Base-by-base conservation (phyloP, 805 yeast genomes). In the Metschnikowia hibisci region DNA sequence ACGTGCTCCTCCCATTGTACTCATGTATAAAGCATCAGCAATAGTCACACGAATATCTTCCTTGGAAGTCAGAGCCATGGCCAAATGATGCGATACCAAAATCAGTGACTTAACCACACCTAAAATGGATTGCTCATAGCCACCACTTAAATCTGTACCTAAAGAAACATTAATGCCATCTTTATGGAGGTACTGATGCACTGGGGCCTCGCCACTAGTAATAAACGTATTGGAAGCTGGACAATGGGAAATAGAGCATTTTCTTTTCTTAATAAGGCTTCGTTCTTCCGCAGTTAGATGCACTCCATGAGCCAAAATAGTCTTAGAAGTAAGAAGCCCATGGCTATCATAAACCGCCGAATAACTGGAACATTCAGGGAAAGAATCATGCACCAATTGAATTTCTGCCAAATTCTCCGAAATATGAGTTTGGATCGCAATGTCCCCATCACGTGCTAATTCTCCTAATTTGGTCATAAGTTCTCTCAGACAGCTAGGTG, bases 391-490 rank as follows among this genome's bases (percentile, higher is more conserved):
- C 14, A 90, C 96, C 78, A 90, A 78, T 44, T 76, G 74, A 38
- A 91, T 78, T 64, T 91, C 99, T 27, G 66, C 67, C 38, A 67
- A 61, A 56, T 87, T 91, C 62, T 91, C 99, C 43, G 87, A 77
- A n/a, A 91, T 71, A 63, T 91, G 99, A 0, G 97, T 88, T 65
- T 91, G 99, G 31, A 87, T 77, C 18, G 87, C 91, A 28, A 85
- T 66, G 28, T 76, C 58, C 26, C 71, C 56, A 6, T 68, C 53
- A n/a, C 81, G 71, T 12, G 56, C 46, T 34, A 84, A 58, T 5
- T 73, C 62, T 3, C 95, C 95, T 42, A 90, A 69, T 71, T 78
- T 73, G 6, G 57, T 56, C 67, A 91, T 65, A 30, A 87, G 67
- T 39, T 78, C 75, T 18, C 77, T 66, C 3, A 87, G 72, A 58